phyloP scores from a whole-genome alignment of 768 basidiomycete genomes.

The Termitomyces heimii region DNA sequence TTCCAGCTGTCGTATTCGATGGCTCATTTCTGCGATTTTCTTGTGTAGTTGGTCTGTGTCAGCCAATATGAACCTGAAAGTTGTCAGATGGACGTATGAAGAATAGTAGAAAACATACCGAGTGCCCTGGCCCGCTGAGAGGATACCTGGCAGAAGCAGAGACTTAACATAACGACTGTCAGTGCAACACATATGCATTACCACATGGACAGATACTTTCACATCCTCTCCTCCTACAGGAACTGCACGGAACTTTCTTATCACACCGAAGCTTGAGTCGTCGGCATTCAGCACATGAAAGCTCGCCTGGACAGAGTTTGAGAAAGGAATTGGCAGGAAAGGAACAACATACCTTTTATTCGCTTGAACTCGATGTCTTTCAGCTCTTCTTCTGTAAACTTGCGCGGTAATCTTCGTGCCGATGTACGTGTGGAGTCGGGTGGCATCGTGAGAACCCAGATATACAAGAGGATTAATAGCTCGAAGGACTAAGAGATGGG shows the following conservation, averaged over 20 bases:
- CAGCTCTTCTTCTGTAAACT: slow-evolving; percentile 43
- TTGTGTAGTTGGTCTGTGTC: slow-evolving; percentile 61
- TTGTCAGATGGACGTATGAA: background rate
- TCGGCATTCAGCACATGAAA: slow-evolving; percentile 51
- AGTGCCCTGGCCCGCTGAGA: slow-evolving; percentile 48
- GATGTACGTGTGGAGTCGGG: slow-evolving; percentile 34
- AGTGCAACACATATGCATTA: slow-evolving; percentile 13
- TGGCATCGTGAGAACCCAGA: slow-evolving; percentile 25
- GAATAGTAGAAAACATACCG: slow-evolving; percentile 21
- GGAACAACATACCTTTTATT: slow-evolving; percentile 29
- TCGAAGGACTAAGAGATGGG: background rate
- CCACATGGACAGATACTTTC: slow-evolving; percentile 62
- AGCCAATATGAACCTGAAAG: slow-evolving; percentile 53
- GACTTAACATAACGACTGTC: background rate
- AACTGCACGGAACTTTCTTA: slow-evolving; percentile 45
- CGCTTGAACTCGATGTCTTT: slow-evolving; percentile 49
- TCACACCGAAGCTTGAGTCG: slow-evolving; percentile 47
- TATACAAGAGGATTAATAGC: background rate
- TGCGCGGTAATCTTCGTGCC: slow-evolving; percentile 33
- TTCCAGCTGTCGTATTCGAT: slow-evolving; percentile 63
- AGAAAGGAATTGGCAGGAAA: slow-evolving; percentile 1
- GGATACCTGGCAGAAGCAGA: slow-evolving; percentile 25
- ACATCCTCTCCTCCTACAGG: slow-evolving; percentile 51
- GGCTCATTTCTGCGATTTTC: slow-evolving; percentile 62
- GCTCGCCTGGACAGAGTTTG: slow-evolving; percentile 29